phyloP scores from a whole-genome alignment of 1,139 yeast species.

The Martiniozyma asiatica region DNA sequence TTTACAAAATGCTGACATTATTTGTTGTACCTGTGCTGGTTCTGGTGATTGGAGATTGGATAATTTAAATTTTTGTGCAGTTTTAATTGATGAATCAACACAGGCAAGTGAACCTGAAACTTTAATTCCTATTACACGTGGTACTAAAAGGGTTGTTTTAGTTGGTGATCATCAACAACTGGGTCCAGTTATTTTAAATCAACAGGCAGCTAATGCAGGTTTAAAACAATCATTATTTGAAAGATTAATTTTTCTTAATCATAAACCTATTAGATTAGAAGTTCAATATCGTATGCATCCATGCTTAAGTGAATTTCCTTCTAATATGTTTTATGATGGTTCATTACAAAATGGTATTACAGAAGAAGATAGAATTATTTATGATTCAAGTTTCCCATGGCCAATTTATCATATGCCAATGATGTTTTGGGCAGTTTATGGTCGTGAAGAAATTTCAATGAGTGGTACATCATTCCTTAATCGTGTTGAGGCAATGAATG shows the following conservation, averaged over 20 bases:
- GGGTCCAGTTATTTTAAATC: conserved; percentile 80
- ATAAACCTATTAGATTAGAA: conserved; percentile 73
- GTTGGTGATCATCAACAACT: conserved; percentile 95
- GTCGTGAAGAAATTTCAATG: conserved; percentile 78
- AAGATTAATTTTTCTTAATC: conserved; percentile 73
- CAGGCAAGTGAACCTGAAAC: conserved; percentile 93
- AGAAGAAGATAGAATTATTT: conserved; percentile 49
- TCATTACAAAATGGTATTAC: conserved; percentile 86
- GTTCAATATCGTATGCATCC: conserved; percentile 98
- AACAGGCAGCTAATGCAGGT: conserved; percentile 77
- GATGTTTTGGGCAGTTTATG: conserved; percentile 93
- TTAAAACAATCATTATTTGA: conserved; percentile 78
- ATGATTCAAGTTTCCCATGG: conserved; percentile 70
- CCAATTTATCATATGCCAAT: conserved; percentile 72
- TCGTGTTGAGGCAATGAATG: conserved; percentile 84
- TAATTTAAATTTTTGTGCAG: conserved; percentile 52
- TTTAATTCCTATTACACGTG: conserved; percentile 77
- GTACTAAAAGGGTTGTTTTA: conserved; percentile 77
- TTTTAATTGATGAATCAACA: conserved; percentile 83
- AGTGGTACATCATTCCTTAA: conserved; percentile 80
- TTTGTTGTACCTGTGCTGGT: conserved; percentile 87
- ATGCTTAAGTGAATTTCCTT: conserved; percentile 71
- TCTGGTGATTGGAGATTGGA: conserved; percentile 67
- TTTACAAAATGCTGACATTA: conserved; percentile 57
- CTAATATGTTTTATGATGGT: conserved; percentile 91